These are phyloP conservation scores for Boletus barrowsii DNA, from an alignment of 768 basidiomycete species.

Conservation along the genomic window DNA sequence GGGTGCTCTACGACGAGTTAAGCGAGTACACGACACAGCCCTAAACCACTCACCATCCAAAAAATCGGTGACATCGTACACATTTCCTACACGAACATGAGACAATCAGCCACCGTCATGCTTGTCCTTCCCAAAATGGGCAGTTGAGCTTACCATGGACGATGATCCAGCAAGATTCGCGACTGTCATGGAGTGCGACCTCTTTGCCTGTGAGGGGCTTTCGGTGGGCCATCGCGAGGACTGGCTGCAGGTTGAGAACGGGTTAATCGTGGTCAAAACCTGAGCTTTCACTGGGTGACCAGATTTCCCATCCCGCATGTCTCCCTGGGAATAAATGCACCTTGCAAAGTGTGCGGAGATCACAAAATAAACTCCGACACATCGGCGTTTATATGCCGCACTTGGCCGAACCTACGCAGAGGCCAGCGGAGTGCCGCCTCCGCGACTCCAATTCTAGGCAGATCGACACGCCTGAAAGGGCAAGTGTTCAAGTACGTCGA, in stretches of 20 bases:
- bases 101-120: background rate
- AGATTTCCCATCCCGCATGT: slow-evolving; percentile 5
- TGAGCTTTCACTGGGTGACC: background rate
- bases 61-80: slow-evolving; percentile 79
- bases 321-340: slow-evolving; percentile 1
- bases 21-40: background rate
- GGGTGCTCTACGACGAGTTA: slow-evolving; percentile 52
- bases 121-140: background rate
- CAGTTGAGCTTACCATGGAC: slow-evolving; percentile 58
- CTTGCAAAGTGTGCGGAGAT: no score
- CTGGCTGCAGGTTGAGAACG: background rate
- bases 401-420: background rate
- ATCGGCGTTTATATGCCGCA: background rate
- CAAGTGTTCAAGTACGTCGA: slow-evolving; percentile 7
- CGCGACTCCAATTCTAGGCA: background rate
- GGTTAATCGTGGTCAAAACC: background rate
- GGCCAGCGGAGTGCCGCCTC: background rate
- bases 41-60: slow-evolving; percentile 50
- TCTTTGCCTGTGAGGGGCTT: slow-evolving; percentile 42
- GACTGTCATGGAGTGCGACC: slow-evolving; percentile 52
- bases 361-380: slow-evolving; percentile 5
- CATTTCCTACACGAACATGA: slow-evolving; percentile 47
- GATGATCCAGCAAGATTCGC: slow-evolving; percentile 79
- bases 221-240: slow-evolving; percentile 11
- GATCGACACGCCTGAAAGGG: slow-evolving; percentile 9